phyloP scores from a whole-genome alignment of 305 asterid genomes.

The Plantago coronopus region DNA sequence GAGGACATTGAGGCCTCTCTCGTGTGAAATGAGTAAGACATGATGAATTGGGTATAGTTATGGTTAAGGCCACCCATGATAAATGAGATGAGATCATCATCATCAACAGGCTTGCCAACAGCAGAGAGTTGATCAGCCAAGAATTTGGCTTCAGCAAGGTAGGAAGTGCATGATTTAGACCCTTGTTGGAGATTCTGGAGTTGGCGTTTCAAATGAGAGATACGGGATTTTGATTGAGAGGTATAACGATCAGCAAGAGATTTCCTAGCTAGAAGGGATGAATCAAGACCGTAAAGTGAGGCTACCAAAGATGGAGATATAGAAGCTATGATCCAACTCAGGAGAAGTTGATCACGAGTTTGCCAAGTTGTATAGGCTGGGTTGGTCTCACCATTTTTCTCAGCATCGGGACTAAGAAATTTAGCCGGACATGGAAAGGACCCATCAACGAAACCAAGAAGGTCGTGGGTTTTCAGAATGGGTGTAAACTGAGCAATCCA shows the following conservation, averaged over 20 bases:
- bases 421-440: neutral
- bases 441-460: constrained; percentile 1
- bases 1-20: neutral
- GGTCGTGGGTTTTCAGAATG: neutral
- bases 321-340: neutral
- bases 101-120: neutral
- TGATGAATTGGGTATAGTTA: neutral
- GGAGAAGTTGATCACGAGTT: neutral
- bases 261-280: neutral
- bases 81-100: neutral
- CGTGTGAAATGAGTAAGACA: neutral
- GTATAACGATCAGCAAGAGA: neutral
- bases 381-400: neutral
- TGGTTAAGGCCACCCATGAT: neutral
- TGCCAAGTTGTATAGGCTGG: neutral
- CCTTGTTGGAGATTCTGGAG: neutral
- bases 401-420: too few species aligned
- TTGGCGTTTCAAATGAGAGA: neutral
- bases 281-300: neutral
- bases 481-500: neutral
- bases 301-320: neutral
- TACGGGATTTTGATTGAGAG: neutral
- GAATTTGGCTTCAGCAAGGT: neutral
- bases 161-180: neutral
- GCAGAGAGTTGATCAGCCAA: neutral